Evolutionary conservation across 176 grass and related monocot species (phyloP), one percentile per base, ranked within the genome.

Genomic region (Chrysopogon serrulatus): DNA sequence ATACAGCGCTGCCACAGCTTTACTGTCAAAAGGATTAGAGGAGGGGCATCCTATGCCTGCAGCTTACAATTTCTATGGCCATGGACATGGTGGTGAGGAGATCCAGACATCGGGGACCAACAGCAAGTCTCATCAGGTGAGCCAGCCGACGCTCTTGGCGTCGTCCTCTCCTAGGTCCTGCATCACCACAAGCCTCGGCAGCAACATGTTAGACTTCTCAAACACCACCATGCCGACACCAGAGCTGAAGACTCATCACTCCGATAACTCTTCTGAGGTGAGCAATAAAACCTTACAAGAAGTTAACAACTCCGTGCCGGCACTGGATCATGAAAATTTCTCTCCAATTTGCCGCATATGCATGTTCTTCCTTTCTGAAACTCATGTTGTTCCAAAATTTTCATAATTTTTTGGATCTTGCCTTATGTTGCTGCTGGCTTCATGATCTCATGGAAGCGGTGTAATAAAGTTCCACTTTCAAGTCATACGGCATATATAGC

Each of bases 241-340:
- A 5, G 91, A 91, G 57, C 47, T 70, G 73, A 88, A 73, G 72
- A 86, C 86, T 60, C 94, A 90, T 51, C 90, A 85, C 19, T 80
- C 90, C 7, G 92, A 91, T n/a, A 94, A 94, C 73, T 97, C 92
- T 48, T 94, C 95, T 28, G 95, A 97, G 95, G 95, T 97, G 74
- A 86, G 48, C 41, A 51, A 71, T 54, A 54, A 54, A 54, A 51
- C 31, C 16, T n/a, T 8, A 26, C 7, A 88, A 27, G 56, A 57
- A 47, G 47, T 51, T 19, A 19, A 19, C 5, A 21, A 8, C 21
- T 9, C 19, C 51, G 49, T 54, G 19, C 21, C 21, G 21, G 21
- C 51, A 54, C n/a, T 3, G 21, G 19, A 54, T 23, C 51, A 54
- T 23, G 5, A 37, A 85, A 79, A 74, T 27, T 35, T 35, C 39